Base-by-base conservation (phyloP, 768 basidiomycete species). In the Lepiota brunneoincarnata region DNA sequence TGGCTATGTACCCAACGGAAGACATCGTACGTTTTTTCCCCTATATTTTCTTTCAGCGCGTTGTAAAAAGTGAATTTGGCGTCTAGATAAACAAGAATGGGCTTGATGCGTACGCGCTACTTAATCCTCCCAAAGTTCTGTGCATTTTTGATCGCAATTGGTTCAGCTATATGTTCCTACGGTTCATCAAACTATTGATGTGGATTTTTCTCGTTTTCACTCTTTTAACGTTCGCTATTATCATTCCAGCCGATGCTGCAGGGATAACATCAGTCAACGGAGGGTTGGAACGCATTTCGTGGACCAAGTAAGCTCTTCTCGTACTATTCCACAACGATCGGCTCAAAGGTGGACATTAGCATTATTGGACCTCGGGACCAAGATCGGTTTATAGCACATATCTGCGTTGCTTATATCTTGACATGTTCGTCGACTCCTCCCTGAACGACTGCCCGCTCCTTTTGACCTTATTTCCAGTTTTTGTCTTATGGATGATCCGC, bases 111-210 rank as follows among this genome's bases (percentile, higher is more conserved):
- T 87, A 78, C 59, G 73, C 77, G 69, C 54, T 62, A 70, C 21
- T 43, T 6, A 41, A 21, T 31, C 31, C 41, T 43, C 47, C 23
- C 24, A 6, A 7, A 9, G 34, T 6, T 18, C 23, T 40, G 2
- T 10, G 6, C 31, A 9, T 31, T 31, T 40, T 14, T 21, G 40
- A 53, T 20, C 11, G 17, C 15, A 34, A 20, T 11, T 15, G 4
- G 18, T 42, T 28, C 52, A 76, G 75, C 39, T 78, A 78, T 55
- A 76, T 87, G 74, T 75, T 87, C 42, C 67, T 82, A 17, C 78
- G 87, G 51, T 84, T 84, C 68, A 64, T 86, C 57, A 80, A 81
- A 63, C 79, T 87, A 54, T 67, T 79, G n/a, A 79, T 87, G 57
- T 64, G 75, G 56, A 79, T 85, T 6, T 85, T 87, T 64, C 56